Base-by-base conservation (phyloP, 2,329 filamentous ascomycete genomes). In the Hypoxylon sp. region DNA sequence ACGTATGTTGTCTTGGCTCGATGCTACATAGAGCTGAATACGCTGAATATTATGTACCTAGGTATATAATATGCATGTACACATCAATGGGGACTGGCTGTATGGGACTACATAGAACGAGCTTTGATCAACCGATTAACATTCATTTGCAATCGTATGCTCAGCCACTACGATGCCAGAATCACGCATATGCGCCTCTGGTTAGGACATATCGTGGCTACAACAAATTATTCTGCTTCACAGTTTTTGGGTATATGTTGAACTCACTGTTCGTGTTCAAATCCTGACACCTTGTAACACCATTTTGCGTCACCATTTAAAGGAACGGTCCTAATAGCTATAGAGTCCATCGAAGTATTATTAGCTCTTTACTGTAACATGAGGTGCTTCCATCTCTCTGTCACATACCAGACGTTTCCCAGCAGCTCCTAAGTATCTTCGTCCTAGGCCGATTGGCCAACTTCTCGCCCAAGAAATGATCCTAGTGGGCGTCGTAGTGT, bases 331-430 rank as follows among this genome's bases (percentile, higher is more conserved):
- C 27, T 22, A 40, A 6, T 50, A 56, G 37, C 25, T 60, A 33
- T 56, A 31, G 33, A 62, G 55, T 22, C 49, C 56, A 50, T 48
- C 11, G 27, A 64, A 50, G 33, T 17, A 4, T 17, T 40, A 70
- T 68, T 70, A 64, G 60, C 67, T 54, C 13, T 61, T 31, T 50
- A 53, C n/a, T 37, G 56, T 60, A 8, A 37, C 53, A 8, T 46
- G 11, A 48, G 17, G n/a, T 30, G 33, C 30, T 51, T 46, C 55
- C 22, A 3, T 25, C 33, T 37, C 61, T 61, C 53, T 54, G 51
- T 48, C 53, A 67, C 64, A 62, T 70, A 64, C 64, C 64, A 22
- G 11, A 30, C 37, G n/a, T 30, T 62, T 56, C 55, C 63, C 17
- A 31, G 14, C 20, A 55, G 33, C 49, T 61, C 27, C 20, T 54